Base-by-base conservation (phyloP, 2,329 filamentous ascomycete species). In the Colletotrichum orbiculare region DNA sequence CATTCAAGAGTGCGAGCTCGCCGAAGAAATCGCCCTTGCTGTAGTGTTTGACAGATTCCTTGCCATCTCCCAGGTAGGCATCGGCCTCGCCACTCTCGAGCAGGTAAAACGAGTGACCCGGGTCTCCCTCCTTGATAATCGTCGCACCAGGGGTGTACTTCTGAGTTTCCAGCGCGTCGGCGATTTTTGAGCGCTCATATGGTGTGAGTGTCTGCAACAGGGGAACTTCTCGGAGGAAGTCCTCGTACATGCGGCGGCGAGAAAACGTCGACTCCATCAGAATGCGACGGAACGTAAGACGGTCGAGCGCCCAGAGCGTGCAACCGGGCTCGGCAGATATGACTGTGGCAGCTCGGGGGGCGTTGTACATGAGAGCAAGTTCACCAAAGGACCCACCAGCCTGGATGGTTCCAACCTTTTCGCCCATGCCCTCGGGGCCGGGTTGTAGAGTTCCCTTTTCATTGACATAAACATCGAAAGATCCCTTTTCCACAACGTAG, bases 261-360 rank as follows among this genome's bases (percentile, higher is more conserved):
- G 96, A 93, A 82, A 97, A 98, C 4, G 96, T 97, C 43, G 93
- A 96, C 80, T 98, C 95, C 94, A 99, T 97, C 68, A 99, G 85
- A 69, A 99, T 98, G 67, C 96, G 92, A 71, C 96, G 93, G 85
- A 99, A 99, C 9, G 96, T 99, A 68, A 97, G 86, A 57, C 96
- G 93, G 76, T 99, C 96, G 54, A 99, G 85, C 17, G 94, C 94
- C 96, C 96, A 99, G 9, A 99, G 85, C 4, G 91, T 94, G 73
- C 91, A 94, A 39, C 86, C 82, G 3, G 90, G 77, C 72, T 96
- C 92, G 11, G 91, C 89, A 37, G 93, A 97, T 67, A 96, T 87
- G 66, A 99, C 93, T 0, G 96, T 98, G 4, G 96, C 96, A 46
- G 96, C 96, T 74, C 96, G 93, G 34, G 96, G 96, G 25, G 96